Percentiles rank a stretch among this genome's conserved stretches.
Conservation (phyloP, 1,284 basidiomycete genomes). For the Paramarasmius palmivorus region DNA sequence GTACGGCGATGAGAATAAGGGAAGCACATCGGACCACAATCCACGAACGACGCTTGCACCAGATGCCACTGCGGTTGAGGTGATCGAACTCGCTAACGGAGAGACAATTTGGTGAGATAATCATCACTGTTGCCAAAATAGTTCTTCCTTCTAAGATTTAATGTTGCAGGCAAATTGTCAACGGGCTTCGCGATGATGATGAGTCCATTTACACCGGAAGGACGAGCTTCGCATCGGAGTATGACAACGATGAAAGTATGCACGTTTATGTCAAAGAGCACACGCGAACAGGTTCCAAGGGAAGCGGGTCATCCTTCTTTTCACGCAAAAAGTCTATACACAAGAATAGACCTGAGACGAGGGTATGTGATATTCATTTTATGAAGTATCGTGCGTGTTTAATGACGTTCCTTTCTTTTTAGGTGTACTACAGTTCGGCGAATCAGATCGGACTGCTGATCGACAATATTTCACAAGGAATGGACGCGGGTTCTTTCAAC, state of each 20-base stretch:
- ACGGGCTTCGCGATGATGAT: conserved; percentile 77
- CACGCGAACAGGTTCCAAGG: conserved; percentile 61
- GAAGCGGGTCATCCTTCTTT: conserved; percentile 59
- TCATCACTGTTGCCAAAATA: conserved; percentile 11
- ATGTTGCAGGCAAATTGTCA: conserved; percentile 70
- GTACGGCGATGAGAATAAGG: conserved; percentile 63
- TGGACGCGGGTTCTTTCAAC: conserved; percentile 81
- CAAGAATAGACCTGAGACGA: conserved; percentile 73
- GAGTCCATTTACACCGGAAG: conserved; percentile 68
- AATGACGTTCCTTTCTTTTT: conserved; percentile 17
- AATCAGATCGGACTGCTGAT: conserved; percentile 79
- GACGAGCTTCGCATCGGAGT: conserved; percentile 73
- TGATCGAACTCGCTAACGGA: conserved; percentile 79
- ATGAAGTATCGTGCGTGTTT: too few species aligned
- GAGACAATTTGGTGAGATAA: conserved; percentile 73
- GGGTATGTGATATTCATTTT: conserved; percentile 46
- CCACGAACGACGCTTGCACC: background rate
- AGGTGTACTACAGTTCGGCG: conserved; percentile 81
- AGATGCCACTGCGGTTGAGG: conserved; percentile 61
- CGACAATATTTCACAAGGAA: conserved; percentile 74
- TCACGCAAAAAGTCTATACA: conserved; percentile 57
- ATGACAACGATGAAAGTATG: conserved; percentile 59
- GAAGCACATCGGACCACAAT: background rate
- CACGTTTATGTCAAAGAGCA: conserved; percentile 78
- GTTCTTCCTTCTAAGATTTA: too few species aligned